Percentiles rank a stretch among this genome's conserved stretches.
These are phyloP conservation scores for Pseudonitzschia delicatissima DNA, from an alignment of 108 stramenopile genomes.

Conservation along the genomic window DNA sequence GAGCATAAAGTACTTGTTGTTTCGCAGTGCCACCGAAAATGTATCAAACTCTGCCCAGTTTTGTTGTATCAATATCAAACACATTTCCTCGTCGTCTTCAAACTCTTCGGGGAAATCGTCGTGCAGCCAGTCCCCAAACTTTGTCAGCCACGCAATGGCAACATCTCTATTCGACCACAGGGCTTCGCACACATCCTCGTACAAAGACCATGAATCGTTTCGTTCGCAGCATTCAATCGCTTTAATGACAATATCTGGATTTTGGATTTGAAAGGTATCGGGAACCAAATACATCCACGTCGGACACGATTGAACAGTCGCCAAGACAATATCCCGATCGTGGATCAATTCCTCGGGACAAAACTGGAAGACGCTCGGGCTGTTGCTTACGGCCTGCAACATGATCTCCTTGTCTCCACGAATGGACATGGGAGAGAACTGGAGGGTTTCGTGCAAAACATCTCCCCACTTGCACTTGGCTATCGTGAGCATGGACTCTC, in stretches of 20 bases:
- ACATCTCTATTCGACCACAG: conserved; percentile 25
- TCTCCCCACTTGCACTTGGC: background rate
- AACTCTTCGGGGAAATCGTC: conserved; percentile 24
- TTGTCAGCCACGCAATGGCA: conserved; percentile 20
- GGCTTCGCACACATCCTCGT: conserved; percentile 12
- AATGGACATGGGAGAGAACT: conserved; percentile 14
- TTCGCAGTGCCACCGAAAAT: conserved; percentile 14
- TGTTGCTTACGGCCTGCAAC: conserved; percentile 23
- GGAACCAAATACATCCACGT: background rate
- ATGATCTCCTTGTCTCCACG: conserved; percentile 37
- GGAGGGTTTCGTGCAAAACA: conserved; percentile 8
- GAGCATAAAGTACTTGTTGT: conserved; percentile 33
- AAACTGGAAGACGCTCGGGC: conserved; percentile 23
- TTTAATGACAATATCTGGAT: conserved; percentile 19
- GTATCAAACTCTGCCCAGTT: conserved; percentile 33
- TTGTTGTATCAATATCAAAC: conserved; percentile 8
- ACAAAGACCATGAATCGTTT: conserved; percentile 7
- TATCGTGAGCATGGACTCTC: conserved; percentile 20
- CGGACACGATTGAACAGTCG: conserved; percentile 22
- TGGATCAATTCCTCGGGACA: conserved; percentile 22
- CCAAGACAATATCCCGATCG: conserved; percentile 38
- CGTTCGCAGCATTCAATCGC: conserved; percentile 13
- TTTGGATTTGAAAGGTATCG: conserved; percentile 11
- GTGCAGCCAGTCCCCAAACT: conserved; percentile 23
- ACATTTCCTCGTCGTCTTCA: conserved; percentile 23